phyloP scores from a whole-genome alignment of 352 stramenopile genomes.

The Phytophthora pseudosyringae region DNA sequence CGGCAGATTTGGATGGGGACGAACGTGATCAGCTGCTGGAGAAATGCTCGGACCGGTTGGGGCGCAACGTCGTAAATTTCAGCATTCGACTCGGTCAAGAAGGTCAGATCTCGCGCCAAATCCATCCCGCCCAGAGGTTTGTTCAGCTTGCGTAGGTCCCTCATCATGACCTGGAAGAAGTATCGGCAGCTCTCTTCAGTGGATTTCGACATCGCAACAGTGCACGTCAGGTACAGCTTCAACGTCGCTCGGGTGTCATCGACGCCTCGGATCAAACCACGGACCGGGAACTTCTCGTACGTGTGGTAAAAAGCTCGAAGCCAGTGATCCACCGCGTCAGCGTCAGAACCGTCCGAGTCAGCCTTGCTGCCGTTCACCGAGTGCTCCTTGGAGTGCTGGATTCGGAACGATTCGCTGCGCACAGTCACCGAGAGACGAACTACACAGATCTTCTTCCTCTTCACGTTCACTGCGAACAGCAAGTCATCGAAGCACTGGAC shows the following conservation, averaged over 20 bases:
- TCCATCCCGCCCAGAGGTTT: slow-evolving; percentile 59
- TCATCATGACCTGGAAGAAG: slow-evolving; percentile 51
- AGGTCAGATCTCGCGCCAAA: slow-evolving; percentile 28
- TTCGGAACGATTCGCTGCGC: slow-evolving; percentile 62
- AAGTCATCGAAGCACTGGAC: slow-evolving; percentile 37
- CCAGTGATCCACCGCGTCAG: slow-evolving; percentile 29
- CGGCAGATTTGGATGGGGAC: slow-evolving; percentile 82
- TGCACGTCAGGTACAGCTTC: slow-evolving; percentile 35
- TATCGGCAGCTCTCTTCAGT: slow-evolving; percentile 24
- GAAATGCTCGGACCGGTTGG: slow-evolving; percentile 20
- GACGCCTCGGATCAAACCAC: slow-evolving; percentile 41
- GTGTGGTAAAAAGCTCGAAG: slow-evolving; percentile 39
- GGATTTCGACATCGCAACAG: not conserved
- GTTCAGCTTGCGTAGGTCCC: slow-evolving; percentile 57
- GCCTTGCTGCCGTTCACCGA: slow-evolving; percentile 24
- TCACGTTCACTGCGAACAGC: slow-evolving; percentile 38
- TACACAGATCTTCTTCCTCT: slow-evolving; percentile 19
- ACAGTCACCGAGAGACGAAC: slow-evolving; percentile 42
- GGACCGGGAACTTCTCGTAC: slow-evolving; percentile 43
- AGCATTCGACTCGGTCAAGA: slow-evolving; percentile 11
- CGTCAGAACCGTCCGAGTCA: slow-evolving; percentile 8
- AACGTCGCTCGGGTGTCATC: slow-evolving; percentile 29
- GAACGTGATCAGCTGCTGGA: slow-evolving; percentile 60
- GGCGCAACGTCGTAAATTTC: not conserved
- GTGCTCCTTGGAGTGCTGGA: slow-evolving; percentile 44